Percentiles rank a stretch among this genome's conserved stretches.
Conservation (phyloP, 768 basidiomycete species). For the Gyrodon lividus region DNA sequence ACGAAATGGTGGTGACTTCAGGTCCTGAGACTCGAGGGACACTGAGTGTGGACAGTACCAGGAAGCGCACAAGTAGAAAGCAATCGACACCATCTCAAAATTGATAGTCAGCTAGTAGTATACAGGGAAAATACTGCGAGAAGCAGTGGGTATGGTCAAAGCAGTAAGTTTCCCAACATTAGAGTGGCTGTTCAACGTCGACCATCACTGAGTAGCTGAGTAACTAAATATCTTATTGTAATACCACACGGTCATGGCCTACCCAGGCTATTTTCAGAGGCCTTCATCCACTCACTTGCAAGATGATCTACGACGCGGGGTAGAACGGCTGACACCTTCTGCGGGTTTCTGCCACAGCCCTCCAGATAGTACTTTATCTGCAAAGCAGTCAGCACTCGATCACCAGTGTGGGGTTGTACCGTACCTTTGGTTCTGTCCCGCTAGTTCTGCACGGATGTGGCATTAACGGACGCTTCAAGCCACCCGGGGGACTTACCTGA, state of each 20-base stretch:
- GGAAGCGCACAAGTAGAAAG: too few species aligned
- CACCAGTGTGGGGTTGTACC: not conserved
- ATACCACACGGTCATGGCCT: conserved; percentile 22
- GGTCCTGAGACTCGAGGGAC: too few species aligned
- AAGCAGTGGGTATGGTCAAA: too few species aligned
- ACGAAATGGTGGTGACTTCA: too few species aligned
- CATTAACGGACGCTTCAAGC: not conserved
- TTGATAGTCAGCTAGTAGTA: too few species aligned
- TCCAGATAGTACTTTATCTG: conserved; percentile 90
- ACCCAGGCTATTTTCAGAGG: conserved; percentile 47
- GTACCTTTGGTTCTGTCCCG: conserved; percentile 88
- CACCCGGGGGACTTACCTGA: conserved; percentile 46
- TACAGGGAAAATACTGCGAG: too few species aligned
- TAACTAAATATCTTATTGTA: not conserved
- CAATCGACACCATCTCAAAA: too few species aligned
- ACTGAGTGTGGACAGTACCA: too few species aligned
- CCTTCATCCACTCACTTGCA: conserved; percentile 67
- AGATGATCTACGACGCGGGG: conserved; percentile 58
- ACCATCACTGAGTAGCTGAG: not conserved
- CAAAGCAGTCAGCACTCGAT: not conserved
- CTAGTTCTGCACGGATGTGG: conserved; percentile 55
- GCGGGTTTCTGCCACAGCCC: conserved; percentile 58
- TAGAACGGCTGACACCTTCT: conserved; percentile 50
- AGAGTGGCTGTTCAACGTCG: too few species aligned
- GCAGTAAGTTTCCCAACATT: too few species aligned